Base-by-base conservation (phyloP, 208 protist species). In the Crithidia acanthocephali region DNA sequence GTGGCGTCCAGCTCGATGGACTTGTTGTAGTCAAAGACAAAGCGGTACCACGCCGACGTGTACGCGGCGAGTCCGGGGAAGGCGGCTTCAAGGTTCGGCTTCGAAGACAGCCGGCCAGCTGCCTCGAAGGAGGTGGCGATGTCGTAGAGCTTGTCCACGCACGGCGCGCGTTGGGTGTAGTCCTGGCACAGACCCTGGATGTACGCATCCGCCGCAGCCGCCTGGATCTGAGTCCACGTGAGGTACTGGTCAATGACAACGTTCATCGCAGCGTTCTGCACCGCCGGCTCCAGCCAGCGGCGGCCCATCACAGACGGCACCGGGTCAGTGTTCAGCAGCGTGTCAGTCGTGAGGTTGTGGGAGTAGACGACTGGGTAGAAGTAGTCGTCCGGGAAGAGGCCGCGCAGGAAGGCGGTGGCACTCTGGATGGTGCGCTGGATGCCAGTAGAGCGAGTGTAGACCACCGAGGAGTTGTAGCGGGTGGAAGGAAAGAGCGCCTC, bases 401-500 rank as follows among this genome's bases (percentile, higher is more conserved):
- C 83, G 42, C 40, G 28, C 53, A 91, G 64, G 48, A 91, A 85
- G 53, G 79, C 75, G 47, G 73, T 70, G 23, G 83, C 77, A 67
- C 80, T 88, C 60, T 88, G 86, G 45, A 91, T 69, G 44, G 86
- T 88, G 65, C 81, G 84, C 59, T 80, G 65, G 25, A 79, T 68
- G 53, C 60, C 67, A 11, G 84, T 90, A 22, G 84, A 87, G 58
- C 81, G 84, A 20, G 81, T 84, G 78, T 85, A 83, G 61, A 88
- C 72, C 28, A 85, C 53, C 7, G 80, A 84, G 50, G 76, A 74
- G 70, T 85, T 86, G 74, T 84, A 85, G 25, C 18, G 53, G 30
- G 55, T 57, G n/a, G 53, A 48, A 15, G 72, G 70, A 56, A 83
- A 86, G 72, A 86, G 76, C n/a, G 76, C 62, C 35, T 55, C 55